Evolutionary conservation across 768 basidiomycete genomes (phyloP), one percentile per base, ranked within the genome.

Genomic region (Boletus sp.): DNA sequence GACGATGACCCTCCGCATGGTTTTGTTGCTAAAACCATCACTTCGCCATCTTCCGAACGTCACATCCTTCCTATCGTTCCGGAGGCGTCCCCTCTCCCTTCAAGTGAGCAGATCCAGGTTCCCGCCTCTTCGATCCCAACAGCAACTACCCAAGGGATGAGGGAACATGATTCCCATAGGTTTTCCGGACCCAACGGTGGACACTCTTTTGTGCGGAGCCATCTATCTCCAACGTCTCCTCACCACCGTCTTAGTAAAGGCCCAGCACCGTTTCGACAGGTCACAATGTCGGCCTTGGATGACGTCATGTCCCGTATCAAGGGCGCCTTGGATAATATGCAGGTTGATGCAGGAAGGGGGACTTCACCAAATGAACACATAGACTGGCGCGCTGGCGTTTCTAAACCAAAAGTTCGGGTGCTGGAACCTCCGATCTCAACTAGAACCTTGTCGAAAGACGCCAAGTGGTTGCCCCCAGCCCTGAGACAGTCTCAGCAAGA

Each of bases 291-390:
- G 3, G 81, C 90, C 17, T 73, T 93, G 59, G 84, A 90, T 65
- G 90, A 94, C 66, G 82, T 84, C 29, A 91, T 94, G 82, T 90
- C 89, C 7, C 83, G 92, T 41, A 92, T 94, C 65, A 93, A 87
- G 65, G 91, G 89, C 33, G 92, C 86, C 14, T 65, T 94, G 54
- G 81, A 83, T 66, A 80, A 78, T 32, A 88, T 89, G 84, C 87
- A 85, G 55, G 73, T 77, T 20, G 80, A 80, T 30, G 64, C 64
- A 41, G 66, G 65, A 58, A 73, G 65, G 32, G 63, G 52, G 1
- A 15, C 52, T 41, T 50, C 49, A 50, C 59, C 56, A 46, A 59
- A 54, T 18, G 69, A 65, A 40, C 54, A 52, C 20, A 52, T 65
- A 6, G 70, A 61, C 53, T 66, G 58, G 69, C 69, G 57, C 52